phyloP scores from a whole-genome alignment of 129 eudicot species.

The Ambrosia trifida region DNA sequence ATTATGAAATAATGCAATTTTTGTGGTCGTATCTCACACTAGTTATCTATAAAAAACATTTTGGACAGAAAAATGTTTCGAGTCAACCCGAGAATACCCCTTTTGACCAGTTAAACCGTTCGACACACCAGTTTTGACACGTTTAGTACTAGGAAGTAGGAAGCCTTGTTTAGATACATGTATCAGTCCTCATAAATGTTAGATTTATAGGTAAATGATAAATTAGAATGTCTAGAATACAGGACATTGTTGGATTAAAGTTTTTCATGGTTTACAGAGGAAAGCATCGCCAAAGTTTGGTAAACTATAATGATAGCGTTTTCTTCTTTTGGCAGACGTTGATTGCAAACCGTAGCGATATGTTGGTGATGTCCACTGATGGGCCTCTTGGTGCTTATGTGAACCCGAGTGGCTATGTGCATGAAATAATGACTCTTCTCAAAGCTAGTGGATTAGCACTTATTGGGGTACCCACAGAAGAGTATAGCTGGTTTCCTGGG shows the following conservation, averaged over 20 bases:
- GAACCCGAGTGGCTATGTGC: slow-evolving; percentile 79
- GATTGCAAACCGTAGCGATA: slow-evolving; percentile 80
- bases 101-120: neutral
- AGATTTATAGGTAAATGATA: neutral
- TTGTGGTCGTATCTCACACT: neutral
- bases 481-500: slow-evolving; percentile 99
- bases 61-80: neutral
- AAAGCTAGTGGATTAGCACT: slow-evolving; percentile 72
- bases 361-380: slow-evolving; percentile 90
- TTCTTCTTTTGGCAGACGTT: slow-evolving; percentile 41
- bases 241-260: neutral
- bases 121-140: neutral
- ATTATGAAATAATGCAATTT: neutral
- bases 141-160: neutral
- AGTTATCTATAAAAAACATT: too few relatives aligned
- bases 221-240: neutral
- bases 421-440: slow-evolving; percentile 69
- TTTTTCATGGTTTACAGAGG: too few relatives aligned
- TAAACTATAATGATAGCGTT: neutral
- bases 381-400: slow-evolving; percentile 96
- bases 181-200: neutral
- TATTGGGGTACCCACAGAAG: slow-evolving; percentile 65
- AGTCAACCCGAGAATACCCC: neutral
- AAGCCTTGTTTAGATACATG: neutral
- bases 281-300: neutral